Percentiles rank a stretch among this genome's conserved stretches.
These are phyloP conservation scores for Furcasterigmium furcatum DNA, from an alignment of 2,329 filamentous ascomycete species.

Conservation along the genomic window DNA sequence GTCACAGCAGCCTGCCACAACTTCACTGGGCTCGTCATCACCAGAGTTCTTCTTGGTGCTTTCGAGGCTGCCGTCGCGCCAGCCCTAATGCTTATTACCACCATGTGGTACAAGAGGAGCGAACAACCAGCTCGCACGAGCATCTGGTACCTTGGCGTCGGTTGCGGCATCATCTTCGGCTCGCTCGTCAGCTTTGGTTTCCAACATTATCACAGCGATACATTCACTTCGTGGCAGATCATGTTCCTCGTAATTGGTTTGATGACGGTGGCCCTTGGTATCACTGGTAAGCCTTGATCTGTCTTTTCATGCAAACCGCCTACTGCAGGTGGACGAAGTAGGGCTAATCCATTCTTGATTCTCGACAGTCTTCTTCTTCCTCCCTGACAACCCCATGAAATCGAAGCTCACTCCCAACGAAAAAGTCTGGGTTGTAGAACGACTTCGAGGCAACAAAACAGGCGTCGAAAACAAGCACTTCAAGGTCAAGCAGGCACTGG, in stretches of 20 bases:
- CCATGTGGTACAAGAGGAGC: slow-evolving; percentile 69
- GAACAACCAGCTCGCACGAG: slow-evolving; percentile 50
- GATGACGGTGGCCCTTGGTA: slow-evolving; percentile 47
- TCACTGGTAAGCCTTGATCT: slow-evolving; percentile 52
- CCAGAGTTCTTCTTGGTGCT: slow-evolving; percentile 65
- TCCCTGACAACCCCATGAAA: slow-evolving; percentile 69
- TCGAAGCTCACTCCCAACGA: slow-evolving; percentile 65
- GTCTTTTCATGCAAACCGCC: too few relatives aligned
- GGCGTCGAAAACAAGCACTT: slow-evolving; percentile 54
- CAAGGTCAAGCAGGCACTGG: slow-evolving; percentile 41
- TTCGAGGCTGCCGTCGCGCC: slow-evolving; percentile 71
- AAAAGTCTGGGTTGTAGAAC: slow-evolving; percentile 61
- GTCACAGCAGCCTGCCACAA: slow-evolving; percentile 58
- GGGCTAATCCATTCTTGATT: too few relatives aligned
- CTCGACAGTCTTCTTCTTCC: slow-evolving; percentile 44
- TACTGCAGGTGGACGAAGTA: too few relatives aligned
- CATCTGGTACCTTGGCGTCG: too few relatives aligned
- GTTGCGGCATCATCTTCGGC: too few relatives aligned
- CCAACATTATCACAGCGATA: too few relatives aligned
- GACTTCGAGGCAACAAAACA: slow-evolving; percentile 58
- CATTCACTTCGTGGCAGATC: too few relatives aligned
- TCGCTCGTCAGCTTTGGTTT: too few relatives aligned
- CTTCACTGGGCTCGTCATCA: slow-evolving; percentile 56
- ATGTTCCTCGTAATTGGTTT: too few relatives aligned
- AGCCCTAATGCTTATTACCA: slow-evolving; percentile 62